phyloP scores from a whole-genome alignment of 1,284 basidiomycete species.

The Ceratorhiza oryzae-sativae region DNA sequence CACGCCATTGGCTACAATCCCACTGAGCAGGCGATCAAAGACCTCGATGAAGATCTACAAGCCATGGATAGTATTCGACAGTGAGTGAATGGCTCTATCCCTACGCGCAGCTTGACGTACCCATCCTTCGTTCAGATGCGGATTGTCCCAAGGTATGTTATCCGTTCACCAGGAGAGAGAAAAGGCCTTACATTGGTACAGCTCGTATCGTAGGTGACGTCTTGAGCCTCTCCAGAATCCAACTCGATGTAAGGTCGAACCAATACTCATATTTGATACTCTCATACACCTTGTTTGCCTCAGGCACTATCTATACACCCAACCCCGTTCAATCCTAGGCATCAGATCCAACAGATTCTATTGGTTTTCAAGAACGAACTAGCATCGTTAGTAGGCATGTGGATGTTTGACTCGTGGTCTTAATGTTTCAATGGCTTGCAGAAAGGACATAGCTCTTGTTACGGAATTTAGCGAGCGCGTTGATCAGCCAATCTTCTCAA shows the following conservation, averaged over 20 bases:
- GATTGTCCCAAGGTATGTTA: slow-evolving; percentile 6
- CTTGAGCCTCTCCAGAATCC: slow-evolving; percentile 51
- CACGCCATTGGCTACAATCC: neutral
- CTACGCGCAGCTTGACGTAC: neutral
- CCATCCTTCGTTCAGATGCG: neutral
- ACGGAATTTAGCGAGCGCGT: slow-evolving; percentile 44
- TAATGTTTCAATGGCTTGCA: neutral
- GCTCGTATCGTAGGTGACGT: slow-evolving; percentile 54
- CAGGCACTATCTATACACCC: slow-evolving; percentile 34
- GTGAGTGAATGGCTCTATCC: neutral
- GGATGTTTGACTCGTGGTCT: slow-evolving; percentile 44
- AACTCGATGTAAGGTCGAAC: slow-evolving; percentile 53
- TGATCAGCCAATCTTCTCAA: slow-evolving; percentile 37
- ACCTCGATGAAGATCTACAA: slow-evolving; percentile 54
- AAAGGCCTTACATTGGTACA: neutral
- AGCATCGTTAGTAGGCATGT: slow-evolving; percentile 53
- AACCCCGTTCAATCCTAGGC: slow-evolving; percentile 28
- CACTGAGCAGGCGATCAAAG: slow-evolving; percentile 47
- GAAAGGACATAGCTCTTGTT: neutral
- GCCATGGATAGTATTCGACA: slow-evolving; percentile 30
- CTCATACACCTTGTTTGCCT: neutral
- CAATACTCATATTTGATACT: slow-evolving; percentile 35
- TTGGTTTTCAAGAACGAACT: slow-evolving; percentile 51
- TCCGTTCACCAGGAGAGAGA: neutral
- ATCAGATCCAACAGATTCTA: neutral